Percentiles rank a stretch among this genome's conserved stretches.
These are phyloP conservation scores for Kuraishia cidri DNA, from an alignment of 805 yeast species.

Conservation along the genomic window DNA sequence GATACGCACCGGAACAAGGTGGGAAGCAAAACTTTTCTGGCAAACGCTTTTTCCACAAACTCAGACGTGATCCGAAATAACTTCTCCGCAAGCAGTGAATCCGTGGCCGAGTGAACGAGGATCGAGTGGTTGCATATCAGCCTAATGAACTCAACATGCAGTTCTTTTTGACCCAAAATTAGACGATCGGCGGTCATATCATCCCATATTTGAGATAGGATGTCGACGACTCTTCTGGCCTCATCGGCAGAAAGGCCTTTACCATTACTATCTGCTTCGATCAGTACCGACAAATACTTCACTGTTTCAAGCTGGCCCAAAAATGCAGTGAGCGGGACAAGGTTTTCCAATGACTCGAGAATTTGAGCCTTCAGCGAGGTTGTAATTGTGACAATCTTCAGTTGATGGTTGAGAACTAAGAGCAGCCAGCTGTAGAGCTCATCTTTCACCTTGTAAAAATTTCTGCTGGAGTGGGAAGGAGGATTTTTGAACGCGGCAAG, in stretches of 20 bases:
- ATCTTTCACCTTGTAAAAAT: conserved; percentile 35
- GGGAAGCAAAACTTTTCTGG: conserved; percentile 67
- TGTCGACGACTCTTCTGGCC: conserved; percentile 15
- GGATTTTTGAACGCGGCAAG: conserved; percentile 9
- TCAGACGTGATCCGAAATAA: conserved; percentile 28
- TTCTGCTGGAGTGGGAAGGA: conserved; percentile 12
- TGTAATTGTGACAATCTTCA: neutral
- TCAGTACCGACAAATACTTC: too few species aligned
- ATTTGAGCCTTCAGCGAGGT: neutral
- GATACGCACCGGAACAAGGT: conserved; percentile 37
- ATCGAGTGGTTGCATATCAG: conserved; percentile 32
- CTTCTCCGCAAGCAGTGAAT: conserved; percentile 14
- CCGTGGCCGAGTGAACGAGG: conserved; percentile 24
- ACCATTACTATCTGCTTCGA: neutral
- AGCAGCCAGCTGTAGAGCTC: conserved; percentile 23
- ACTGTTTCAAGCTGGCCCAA: neutral
- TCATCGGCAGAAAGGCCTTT: neutral
- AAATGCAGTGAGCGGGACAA: neutral
- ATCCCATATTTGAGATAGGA: conserved; percentile 49
- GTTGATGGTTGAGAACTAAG: neutral
- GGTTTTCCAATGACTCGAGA: neutral
- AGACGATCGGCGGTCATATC: conserved; percentile 49
- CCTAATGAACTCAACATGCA: conserved; percentile 53
- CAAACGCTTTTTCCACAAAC: conserved; percentile 38
- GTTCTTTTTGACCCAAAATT: conserved; percentile 51